Evolutionary conservation across 805 yeast genomes (phyloP).

Genomic region (Hanseniaspora mollemarum): DNA sequence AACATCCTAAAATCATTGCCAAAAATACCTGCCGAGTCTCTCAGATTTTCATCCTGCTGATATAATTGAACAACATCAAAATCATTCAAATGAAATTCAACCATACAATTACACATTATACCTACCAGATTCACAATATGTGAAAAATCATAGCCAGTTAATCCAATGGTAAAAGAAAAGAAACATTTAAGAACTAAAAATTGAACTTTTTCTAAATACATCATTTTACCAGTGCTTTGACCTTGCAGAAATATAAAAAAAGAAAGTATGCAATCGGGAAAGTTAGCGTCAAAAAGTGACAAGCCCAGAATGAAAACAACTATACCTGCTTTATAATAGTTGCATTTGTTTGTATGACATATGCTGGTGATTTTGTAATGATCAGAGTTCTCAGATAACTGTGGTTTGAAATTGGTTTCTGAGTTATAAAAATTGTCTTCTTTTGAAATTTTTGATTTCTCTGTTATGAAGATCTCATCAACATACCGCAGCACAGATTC

Average conservation of each 20-base stretch:
- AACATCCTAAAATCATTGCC: slow-evolving; percentile 22
- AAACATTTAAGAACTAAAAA: slow-evolving; percentile 23
- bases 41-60: slow-evolving; percentile 16
- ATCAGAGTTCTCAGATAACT: too few species aligned
- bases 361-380: slow-evolving; percentile 8
- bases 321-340: slow-evolving; percentile 26
- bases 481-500: slow-evolving; percentile 13
- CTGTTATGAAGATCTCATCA: slow-evolving; percentile 15
- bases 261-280: slow-evolving; percentile 21
- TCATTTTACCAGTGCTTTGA: slow-evolving; percentile 23
- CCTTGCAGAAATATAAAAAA: slow-evolving; percentile 25
- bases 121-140: slow-evolving; percentile 19
- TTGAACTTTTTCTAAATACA: slow-evolving; percentile 26
- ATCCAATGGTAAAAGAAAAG: slow-evolving; percentile 10
- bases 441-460: neutral
- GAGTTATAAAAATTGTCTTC: too few species aligned
- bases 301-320: slow-evolving; percentile 22
- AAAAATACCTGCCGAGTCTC: neutral
- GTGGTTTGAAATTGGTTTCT: too few species aligned
- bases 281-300: slow-evolving; percentile 16
- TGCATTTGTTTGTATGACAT: slow-evolving; percentile 19
- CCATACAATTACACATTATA: slow-evolving; percentile 19
- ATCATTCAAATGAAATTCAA: slow-evolving; percentile 23
- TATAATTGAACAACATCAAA: slow-evolving; percentile 20
- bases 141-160: slow-evolving; percentile 24